Evolutionary conservation across 208 protist genomes (phyloP).

Genomic region (Wallacemonas collosoma): DNA sequence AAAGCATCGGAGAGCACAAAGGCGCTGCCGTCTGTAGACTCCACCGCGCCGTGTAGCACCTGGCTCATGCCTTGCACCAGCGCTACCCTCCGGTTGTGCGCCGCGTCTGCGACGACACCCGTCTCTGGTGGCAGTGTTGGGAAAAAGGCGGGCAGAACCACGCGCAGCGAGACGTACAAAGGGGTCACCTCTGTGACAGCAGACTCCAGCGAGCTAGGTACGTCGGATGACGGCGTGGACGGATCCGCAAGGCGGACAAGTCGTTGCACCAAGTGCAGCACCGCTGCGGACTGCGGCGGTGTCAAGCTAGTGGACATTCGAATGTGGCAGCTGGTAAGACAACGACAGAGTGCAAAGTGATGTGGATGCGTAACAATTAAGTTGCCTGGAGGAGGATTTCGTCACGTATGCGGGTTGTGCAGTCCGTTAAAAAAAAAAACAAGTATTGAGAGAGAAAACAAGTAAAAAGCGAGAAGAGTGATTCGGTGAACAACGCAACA

Average conservation of each 20-base stretch:
- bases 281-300: constrained; percentile 1
- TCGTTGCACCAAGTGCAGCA: constrained; percentile 5
- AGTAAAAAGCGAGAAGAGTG: background rate
- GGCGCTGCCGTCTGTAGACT: background rate
- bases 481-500: background rate
- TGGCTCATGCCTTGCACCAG: constrained; percentile 5
- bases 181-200: background rate
- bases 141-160: background rate
- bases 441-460: background rate
- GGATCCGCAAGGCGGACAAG: background rate
- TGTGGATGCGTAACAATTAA: background rate
- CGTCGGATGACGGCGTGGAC: background rate
- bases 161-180: background rate
- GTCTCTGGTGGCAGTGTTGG: background rate
- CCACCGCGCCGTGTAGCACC: constrained; percentile 1
- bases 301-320: background rate
- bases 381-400: background rate
- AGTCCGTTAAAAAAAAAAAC: background rate
- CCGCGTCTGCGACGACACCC: too few relatives aligned
- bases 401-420: too few relatives aligned
- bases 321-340: too few relatives aligned
- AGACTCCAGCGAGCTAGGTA: background rate
- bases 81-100: background rate
- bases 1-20: constrained; percentile 1
- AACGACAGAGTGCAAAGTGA: background rate